Base-by-base conservation (phyloP, 805 yeast genomes). In the Myxozyma geophila region DNA sequence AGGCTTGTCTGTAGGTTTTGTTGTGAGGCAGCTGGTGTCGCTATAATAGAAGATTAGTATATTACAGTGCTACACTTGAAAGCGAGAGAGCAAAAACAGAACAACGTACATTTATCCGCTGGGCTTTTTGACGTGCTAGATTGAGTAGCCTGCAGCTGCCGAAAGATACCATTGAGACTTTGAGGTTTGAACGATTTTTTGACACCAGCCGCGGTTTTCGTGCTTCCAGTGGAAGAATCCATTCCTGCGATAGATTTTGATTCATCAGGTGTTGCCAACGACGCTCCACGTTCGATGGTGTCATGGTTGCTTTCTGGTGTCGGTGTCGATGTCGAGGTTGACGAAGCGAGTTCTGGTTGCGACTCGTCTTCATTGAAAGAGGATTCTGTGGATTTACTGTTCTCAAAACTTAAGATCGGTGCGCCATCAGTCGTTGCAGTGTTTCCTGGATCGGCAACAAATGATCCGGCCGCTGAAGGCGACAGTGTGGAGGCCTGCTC, bases 171-270 rank as follows among this genome's bases (percentile, higher is more conserved):
- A 64, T 75, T 77, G 28, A 77, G 72, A 35, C 74, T 72, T 66
- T 76, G 78, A 12, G 78, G 72, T 66, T 76, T 76, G 72, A 75
- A 77, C 47, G 73, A 64, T 65, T 72, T 75, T 54, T 72, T 74
- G 6, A 47, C 28, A 7, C 52, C 63, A 13, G 61, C 28, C 17
- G 58, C 33, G 6, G 40, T 3, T 35, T 51, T 43, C 13, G 58
- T 13, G 47, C 19, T n/a, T 9, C 36, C 35, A 4, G 43, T n/a
- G 1, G 54, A 3, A 4, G 19, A 19, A 15, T n/a, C 59, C 10
- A 36, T 13, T 13, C n/a, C 28, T 1, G 56, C 23, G 2, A 52
- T 41, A 23, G 60, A 2, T 23, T 17, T 21, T n/a, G 59, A 54
- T 39, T 12, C 21, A n/a, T n/a, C 28, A 40, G 63, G 33, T 17